phyloP scores from a whole-genome alignment of 805 yeast species.

The Priceomyces fermenticarens region DNA sequence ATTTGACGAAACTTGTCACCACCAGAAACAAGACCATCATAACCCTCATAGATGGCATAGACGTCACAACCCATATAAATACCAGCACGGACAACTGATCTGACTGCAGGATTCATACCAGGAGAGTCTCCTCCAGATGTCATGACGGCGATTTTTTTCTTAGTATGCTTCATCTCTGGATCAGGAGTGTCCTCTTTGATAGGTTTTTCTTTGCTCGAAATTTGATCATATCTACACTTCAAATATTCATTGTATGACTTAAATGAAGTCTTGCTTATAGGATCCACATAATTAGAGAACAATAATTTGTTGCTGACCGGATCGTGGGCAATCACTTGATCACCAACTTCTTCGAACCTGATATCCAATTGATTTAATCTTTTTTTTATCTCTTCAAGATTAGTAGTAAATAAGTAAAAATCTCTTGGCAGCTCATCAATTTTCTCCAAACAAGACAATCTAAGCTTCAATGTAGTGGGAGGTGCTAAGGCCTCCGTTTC shows the following conservation, averaged over 20 bases:
- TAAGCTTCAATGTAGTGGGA: slow-evolving; percentile 32
- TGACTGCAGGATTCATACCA: slow-evolving; percentile 75
- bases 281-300: slow-evolving; percentile 22
- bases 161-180: slow-evolving; percentile 8
- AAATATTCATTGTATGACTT: slow-evolving; percentile 26
- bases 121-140: slow-evolving; percentile 84
- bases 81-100: slow-evolving; percentile 72
- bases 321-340: slow-evolving; percentile 19
- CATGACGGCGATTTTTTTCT: slow-evolving; percentile 66
- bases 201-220: slow-evolving; percentile 11
- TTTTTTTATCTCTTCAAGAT: slow-evolving; percentile 19
- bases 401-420: slow-evolving; percentile 30
- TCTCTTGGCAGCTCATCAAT: slow-evolving; percentile 10
- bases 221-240: slow-evolving; percentile 18
- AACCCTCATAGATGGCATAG: slow-evolving; percentile 70
- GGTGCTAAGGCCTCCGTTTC: slow-evolving; percentile 22
- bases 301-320: slow-evolving; percentile 33
- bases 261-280: slow-evolving; percentile 17
- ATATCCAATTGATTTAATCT: slow-evolving; percentile 11
- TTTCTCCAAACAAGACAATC: slow-evolving; percentile 22
- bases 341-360: slow-evolving; percentile 6
- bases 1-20: slow-evolving; percentile 59
- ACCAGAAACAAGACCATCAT: slow-evolving; percentile 68
- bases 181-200: slow-evolving; percentile 6
- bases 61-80: slow-evolving; percentile 62